These are phyloP conservation scores for Candida anglica DNA, from an alignment of 805 yeast species.

Conservation along the genomic window DNA sequence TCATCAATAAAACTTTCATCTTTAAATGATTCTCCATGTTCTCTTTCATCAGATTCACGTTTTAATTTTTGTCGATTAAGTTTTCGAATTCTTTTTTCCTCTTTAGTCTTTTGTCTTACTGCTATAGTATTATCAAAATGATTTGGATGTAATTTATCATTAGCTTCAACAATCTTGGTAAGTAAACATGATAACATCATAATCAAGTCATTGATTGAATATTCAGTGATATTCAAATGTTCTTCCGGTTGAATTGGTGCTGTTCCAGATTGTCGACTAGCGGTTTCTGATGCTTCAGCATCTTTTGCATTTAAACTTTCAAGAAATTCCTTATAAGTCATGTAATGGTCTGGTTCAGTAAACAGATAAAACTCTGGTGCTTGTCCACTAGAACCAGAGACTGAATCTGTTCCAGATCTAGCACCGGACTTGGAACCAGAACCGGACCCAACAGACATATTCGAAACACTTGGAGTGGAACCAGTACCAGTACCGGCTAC, in stretches of 20 bases:
- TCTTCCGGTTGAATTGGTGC: constrained; percentile 31
- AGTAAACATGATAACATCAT: constrained; percentile 81
- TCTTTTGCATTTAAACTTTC: constrained; percentile 19
- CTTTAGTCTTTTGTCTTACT: constrained; percentile 24
- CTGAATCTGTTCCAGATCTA: no score
- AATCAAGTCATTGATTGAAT: constrained; percentile 76
- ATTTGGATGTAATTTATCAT: constrained; percentile 76
- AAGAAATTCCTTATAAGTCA: constrained; percentile 39
- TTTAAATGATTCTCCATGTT: constrained; percentile 1
- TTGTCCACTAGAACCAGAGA: no score
- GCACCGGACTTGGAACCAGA: no score
- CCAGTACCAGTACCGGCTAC: no score
- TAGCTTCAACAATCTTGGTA: constrained; percentile 84
- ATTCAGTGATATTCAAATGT: constrained; percentile 73
- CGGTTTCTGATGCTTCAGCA: constrained; percentile 2
- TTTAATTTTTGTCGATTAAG: background rate
- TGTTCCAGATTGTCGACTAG: constrained; percentile 5
- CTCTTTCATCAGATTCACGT: constrained; percentile 6
- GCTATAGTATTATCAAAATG: constrained; percentile 49
- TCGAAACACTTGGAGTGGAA: no score
- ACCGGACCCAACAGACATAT: no score
- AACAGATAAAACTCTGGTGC: background rate
- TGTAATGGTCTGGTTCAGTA: constrained; percentile 38
- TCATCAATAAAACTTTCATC: constrained; percentile 3
- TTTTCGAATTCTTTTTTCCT: constrained; percentile 4